Base-by-base conservation (phyloP, 2,329 filamentous ascomycete species). In the Didymella exigua region DNA sequence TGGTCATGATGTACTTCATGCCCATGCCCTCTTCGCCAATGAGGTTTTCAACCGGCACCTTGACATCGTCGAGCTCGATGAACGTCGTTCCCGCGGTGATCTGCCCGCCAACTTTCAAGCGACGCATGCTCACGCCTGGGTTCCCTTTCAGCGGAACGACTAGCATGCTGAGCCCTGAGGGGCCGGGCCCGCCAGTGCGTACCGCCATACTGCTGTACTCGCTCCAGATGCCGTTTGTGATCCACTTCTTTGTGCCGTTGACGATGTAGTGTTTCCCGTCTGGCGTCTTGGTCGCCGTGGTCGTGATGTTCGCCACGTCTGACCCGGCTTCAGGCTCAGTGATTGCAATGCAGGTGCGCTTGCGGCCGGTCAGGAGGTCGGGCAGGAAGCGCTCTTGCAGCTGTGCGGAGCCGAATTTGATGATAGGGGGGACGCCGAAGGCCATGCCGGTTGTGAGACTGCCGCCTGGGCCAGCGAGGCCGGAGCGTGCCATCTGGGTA, bases 211-310 rank as follows among this genome's bases (percentile, higher is more conserved):
- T 83, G 6, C 82, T 80, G 63, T 85, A 86, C 54, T 91, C 84
- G 5, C 84, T 79, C 87, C 86, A 90, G 55, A 89, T 85, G 5
- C 85, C 89, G 31, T 69, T 73, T 19, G 68, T 70, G 40, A 74
- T 70, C 89, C 89, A 92, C 76, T 92, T 91, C 82, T 91, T 91
- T 0, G 82, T 81, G n/a, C 89, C 89, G 54, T 89, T 91, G 42
- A 91, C 76, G 41, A 91, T 81, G 68, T 88, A 92, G 65, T 84
- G 77, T 69, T 85, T 86, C 10, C 88, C 88, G 66, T 88, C 85
- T 0, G 78, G 67, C 6, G 79, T 83, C 71, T 86, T 87, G 4
- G 73, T 77, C 2, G 89, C 89, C 0, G 85, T 89, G 0, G 89
- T 91, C 4, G 81, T 81, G 60, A 91, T 89, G 65, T 87, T 88